phyloP scores from a whole-genome alignment of 345 rosid genomes.

The Eucalyptus guilfoylei region DNA sequence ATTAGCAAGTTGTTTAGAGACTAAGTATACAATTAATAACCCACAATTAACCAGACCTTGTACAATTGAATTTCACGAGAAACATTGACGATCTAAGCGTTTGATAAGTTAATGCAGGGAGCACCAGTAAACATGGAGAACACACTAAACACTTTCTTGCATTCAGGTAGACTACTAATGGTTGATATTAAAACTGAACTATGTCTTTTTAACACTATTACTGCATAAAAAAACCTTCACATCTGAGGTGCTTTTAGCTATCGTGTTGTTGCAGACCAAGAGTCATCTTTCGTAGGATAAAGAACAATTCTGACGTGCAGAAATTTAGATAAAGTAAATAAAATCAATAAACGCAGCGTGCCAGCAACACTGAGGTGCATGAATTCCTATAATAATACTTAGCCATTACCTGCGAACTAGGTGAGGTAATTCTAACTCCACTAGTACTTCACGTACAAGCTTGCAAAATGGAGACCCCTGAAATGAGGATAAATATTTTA shows the following conservation, averaged over 20 bases:
- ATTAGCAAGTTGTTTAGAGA: neutral
- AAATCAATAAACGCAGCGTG: neutral
- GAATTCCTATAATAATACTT: neutral
- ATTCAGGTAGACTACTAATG: neutral
- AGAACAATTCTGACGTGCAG: neutral
- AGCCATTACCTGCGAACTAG: constrained; percentile 45
- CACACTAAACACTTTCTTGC: neutral
- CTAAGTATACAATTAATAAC: neutral
- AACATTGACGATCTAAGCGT: neutral
- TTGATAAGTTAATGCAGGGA: neutral
- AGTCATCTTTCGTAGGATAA: neutral
- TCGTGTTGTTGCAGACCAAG: neutral
- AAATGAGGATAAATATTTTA: neutral
- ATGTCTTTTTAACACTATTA: neutral
- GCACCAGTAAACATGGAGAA: neutral
- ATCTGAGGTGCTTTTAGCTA: neutral
- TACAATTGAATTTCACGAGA: neutral
- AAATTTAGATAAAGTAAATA: neutral
- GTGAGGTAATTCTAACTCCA: constrained; percentile 81
- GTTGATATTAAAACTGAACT: neutral
- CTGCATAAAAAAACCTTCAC: neutral
- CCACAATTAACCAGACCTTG: neutral
- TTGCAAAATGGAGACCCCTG: constrained; percentile 93
- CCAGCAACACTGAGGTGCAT: neutral
- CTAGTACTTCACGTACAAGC: constrained; percentile 72